phyloP scores from a whole-genome alignment of 305 asterid genomes.

The Solanum hybrid region DNA sequence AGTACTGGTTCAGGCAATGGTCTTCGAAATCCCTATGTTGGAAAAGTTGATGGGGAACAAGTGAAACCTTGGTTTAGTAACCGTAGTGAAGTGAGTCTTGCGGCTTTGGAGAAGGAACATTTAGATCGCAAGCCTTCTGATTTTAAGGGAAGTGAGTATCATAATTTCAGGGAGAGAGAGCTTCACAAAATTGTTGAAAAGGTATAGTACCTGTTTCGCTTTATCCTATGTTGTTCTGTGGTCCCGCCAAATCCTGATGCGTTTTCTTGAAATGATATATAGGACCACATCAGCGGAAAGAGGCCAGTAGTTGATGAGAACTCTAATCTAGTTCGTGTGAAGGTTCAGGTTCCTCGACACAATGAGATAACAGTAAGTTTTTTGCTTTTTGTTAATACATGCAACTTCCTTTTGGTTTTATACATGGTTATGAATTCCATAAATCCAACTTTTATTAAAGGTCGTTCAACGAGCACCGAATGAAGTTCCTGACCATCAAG shows the following conservation, averaged over 20 bases:
- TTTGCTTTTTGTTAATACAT: neutral
- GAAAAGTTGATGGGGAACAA: constrained; percentile 25
- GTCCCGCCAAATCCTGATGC: constrained; percentile 15
- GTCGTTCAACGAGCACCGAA: constrained; percentile 35
- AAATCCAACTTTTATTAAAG: constrained; percentile 18
- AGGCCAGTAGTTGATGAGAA: constrained; percentile 30
- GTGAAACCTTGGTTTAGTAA: constrained; percentile 23
- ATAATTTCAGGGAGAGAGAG: constrained; percentile 17
- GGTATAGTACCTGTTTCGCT: constrained; percentile 25
- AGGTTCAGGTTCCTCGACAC: constrained; percentile 25
- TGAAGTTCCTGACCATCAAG: constrained; percentile 29
- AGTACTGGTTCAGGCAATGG: constrained; percentile 28
- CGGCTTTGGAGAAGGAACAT: constrained; percentile 21
- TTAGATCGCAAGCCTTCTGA: constrained; percentile 21
- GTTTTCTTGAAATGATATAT: constrained; percentile 10
- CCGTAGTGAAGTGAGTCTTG: constrained; percentile 20
- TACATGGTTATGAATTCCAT: neutral
- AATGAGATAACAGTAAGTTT: constrained; percentile 36
- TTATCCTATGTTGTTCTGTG: neutral
- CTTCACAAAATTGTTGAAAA: constrained; percentile 25
- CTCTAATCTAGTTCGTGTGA: constrained; percentile 18
- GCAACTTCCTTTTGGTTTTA: neutral
- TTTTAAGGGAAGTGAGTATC: constrained; percentile 12
- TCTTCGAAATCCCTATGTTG: constrained; percentile 26
- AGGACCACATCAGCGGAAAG: constrained; percentile 34